These are phyloP conservation scores for Flaveria ramosissima DNA, from an alignment of 129 eudicot genomes.

Conservation along the genomic window DNA sequence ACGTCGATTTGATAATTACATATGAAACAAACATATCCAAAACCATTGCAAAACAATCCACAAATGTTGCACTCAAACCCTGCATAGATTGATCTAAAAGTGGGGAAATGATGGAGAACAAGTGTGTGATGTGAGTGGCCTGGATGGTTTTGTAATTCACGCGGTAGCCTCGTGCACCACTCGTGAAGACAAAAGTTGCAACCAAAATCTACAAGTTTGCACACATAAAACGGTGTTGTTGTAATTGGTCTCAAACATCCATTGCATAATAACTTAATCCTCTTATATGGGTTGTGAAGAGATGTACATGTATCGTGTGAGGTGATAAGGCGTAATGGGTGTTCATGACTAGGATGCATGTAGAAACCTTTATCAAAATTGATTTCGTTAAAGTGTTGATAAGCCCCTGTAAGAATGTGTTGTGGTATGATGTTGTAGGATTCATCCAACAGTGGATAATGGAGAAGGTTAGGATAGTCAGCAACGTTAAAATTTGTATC, in stretches of 20 bases:
- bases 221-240: slow-evolving; percentile 12
- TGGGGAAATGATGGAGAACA: not conserved
- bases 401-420: not conserved
- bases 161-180: slow-evolving; percentile 23
- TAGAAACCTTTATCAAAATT: not conserved
- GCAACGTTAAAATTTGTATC: not conserved
- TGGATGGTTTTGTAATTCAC: not conserved
- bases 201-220: not conserved
- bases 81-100: no score
- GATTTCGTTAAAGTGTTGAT: not conserved
- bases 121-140: not conserved
- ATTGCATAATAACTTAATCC: slow-evolving; percentile 4
- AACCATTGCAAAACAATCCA: not conserved
- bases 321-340: not conserved
- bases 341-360: not conserved
- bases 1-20: not conserved
- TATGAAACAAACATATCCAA: not conserved
- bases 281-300: slow-evolving; percentile 20
- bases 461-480: slow-evolving; percentile 6
- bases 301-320: not conserved
- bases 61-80: not conserved
- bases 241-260: slow-evolving; percentile 18
- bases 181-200: slow-evolving; percentile 16
- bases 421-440: slow-evolving; percentile 2
- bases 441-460: not conserved